These are phyloP conservation scores for Fusarium liriodendri DNA, from an alignment of 2,329 filamentous ascomycete genomes.

Conservation along the genomic window DNA sequence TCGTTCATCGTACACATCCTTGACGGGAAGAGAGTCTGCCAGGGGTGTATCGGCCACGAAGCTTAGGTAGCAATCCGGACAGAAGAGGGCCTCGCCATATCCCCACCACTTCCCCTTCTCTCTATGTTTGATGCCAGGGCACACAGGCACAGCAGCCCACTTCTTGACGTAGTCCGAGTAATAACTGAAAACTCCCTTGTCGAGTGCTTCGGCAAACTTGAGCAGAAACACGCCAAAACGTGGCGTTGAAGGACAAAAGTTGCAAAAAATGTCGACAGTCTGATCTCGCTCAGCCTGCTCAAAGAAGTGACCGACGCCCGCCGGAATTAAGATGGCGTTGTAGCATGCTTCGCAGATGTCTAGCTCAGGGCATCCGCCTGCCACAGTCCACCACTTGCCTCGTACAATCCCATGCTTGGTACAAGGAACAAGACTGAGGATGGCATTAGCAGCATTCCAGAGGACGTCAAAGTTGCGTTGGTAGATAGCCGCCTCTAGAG, in stretches of 20 bases:
- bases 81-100: conserved; percentile 48
- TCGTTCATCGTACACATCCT: conserved; percentile 38
- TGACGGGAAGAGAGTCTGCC: conserved; percentile 40
- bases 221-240: conserved; percentile 42
- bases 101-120: conserved; percentile 50
- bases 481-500: conserved; percentile 41
- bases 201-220: conserved; percentile 45
- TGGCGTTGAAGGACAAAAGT: conserved; percentile 41
- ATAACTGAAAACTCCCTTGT: conserved; percentile 47
- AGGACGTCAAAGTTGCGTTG: conserved; percentile 44
- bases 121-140: conserved; percentile 43
- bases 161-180: conserved; percentile 44
- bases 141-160: conserved; percentile 44
- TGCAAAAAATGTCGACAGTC: conserved; percentile 43
- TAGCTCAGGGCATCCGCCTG: conserved; percentile 35
- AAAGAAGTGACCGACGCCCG: conserved; percentile 45
- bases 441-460: conserved; percentile 35
- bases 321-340: conserved; percentile 43
- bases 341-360: conserved; percentile 51
- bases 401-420: conserved; percentile 42
- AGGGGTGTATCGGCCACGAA: conserved; percentile 46
- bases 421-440: conserved; percentile 42
- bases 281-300: conserved; percentile 31
- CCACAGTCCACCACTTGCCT: conserved; percentile 50
- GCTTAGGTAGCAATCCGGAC: conserved; percentile 48